Conservation (phyloP, 768 basidiomycete genomes). For the Leccinum subtestaceum region DNA sequence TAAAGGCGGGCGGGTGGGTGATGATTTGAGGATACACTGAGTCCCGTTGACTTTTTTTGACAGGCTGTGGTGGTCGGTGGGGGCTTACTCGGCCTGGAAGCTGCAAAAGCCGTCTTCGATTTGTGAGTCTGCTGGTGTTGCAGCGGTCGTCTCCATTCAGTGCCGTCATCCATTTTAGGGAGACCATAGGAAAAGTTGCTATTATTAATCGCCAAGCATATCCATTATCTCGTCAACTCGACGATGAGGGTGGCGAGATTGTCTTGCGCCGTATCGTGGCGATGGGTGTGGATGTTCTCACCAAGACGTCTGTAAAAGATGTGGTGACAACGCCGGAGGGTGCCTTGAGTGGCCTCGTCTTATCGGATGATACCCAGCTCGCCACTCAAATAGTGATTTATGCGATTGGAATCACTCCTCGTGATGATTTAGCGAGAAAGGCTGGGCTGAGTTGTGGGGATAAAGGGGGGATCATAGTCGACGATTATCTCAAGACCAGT, state of each 20-base stretch:
- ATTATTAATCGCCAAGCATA: slow-evolving; percentile 52
- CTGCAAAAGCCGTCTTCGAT: slow-evolving; percentile 70
- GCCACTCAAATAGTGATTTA: slow-evolving; percentile 58
- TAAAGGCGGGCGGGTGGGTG: slow-evolving; percentile 30
- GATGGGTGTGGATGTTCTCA: slow-evolving; percentile 57
- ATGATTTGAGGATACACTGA: neutral
- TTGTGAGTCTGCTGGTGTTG: slow-evolving; percentile 29
- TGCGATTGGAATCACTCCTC: slow-evolving; percentile 68
- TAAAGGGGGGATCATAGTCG: slow-evolving; percentile 57
- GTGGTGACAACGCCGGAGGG: slow-evolving; percentile 38
- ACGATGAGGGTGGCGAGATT: slow-evolving; percentile 56
- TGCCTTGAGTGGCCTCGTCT: slow-evolving; percentile 46
- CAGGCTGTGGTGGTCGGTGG: slow-evolving; percentile 53
- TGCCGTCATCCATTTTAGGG: slow-evolving; percentile 4
- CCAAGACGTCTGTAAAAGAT: slow-evolving; percentile 37
- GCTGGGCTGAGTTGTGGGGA: slow-evolving; percentile 49
- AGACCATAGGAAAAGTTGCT: slow-evolving; percentile 43
- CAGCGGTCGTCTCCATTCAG: neutral
- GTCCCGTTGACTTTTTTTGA: neutral
- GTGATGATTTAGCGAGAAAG: slow-evolving; percentile 60
- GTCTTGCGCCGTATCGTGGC: slow-evolving; percentile 56
- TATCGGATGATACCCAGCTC: slow-evolving; percentile 46
- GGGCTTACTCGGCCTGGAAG: slow-evolving; percentile 69
- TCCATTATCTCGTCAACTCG: slow-evolving; percentile 59
- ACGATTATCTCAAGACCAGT: slow-evolving; percentile 55